A percentile compares a stretch with the other conserved stretches of the same genome.
Evolutionary conservation across 176 grass and related monocot species (phyloP).

Genomic region (Melocanna baccifera): DNA sequence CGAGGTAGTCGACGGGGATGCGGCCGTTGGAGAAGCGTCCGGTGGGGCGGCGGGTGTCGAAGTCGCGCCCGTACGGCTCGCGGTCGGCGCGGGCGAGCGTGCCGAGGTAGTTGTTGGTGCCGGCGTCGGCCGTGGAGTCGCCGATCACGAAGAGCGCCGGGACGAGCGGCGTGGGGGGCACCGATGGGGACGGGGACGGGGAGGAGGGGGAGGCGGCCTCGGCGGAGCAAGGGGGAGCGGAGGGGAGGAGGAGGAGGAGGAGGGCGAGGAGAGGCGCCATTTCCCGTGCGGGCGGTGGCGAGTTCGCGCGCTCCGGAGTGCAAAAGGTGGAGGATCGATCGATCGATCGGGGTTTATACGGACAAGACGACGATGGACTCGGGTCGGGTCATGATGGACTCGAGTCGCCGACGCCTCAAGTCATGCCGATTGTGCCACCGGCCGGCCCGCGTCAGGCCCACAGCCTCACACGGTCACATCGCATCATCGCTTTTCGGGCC

Average conservation of each 20-base stretch:
- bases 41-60: conserved; percentile 72
- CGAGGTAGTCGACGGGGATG: conserved; percentile 79
- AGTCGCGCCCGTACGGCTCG: conserved; percentile 63
- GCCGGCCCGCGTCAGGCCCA: neutral
- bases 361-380: neutral
- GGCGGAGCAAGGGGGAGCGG: neutral
- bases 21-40: conserved; percentile 88
- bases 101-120: conserved; percentile 87
- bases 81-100: conserved; percentile 66
- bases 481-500: too few relatives aligned
- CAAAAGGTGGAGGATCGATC: neutral
- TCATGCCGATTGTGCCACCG: neutral
- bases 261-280: conserved; percentile 27
- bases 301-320: conserved; percentile 26
- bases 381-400: too few relatives aligned
- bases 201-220: neutral
- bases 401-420: neutral
- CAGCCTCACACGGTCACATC: too few relatives aligned
- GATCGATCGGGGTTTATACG: neutral
- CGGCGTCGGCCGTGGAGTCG: conserved; percentile 75
- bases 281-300: conserved; percentile 11
- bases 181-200: neutral
- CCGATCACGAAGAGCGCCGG: conserved; percentile 73
- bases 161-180: conserved; percentile 33
- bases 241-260: neutral